These are phyloP conservation scores for Hypoxylon sp. DNA, from an alignment of 2,329 filamentous ascomycete species.

Conservation along the genomic window DNA sequence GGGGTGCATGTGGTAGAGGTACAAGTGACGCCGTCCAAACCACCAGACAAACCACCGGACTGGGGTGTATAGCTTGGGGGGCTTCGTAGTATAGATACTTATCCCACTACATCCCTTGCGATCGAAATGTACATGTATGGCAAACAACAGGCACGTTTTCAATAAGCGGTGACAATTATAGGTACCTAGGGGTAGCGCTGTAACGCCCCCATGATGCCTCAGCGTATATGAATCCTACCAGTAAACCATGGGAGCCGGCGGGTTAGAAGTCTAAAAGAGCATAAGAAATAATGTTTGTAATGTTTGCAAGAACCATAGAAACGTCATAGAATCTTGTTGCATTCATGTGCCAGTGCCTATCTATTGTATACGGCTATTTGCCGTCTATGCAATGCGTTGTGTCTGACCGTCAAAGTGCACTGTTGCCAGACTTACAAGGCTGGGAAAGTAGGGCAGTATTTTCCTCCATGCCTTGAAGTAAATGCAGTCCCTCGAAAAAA, in stretches of 20 bases:
- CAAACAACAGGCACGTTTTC: background rate
- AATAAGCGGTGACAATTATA: background rate
- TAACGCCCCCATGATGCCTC: background rate
- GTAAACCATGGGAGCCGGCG: background rate
- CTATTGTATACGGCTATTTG: conserved; percentile 8
- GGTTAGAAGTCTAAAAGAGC: background rate
- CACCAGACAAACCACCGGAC: background rate
- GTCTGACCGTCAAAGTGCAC: background rate
- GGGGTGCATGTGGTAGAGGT: conserved; percentile 27
- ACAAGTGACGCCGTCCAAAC: conserved; percentile 8
- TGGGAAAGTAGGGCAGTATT: conserved; percentile 11
- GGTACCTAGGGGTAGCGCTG: too few relatives aligned
- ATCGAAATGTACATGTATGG: background rate
- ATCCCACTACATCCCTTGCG: background rate
- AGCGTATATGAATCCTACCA: background rate
- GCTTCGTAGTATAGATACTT: conserved; percentile 13
- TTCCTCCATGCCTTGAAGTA: conserved; percentile 21
- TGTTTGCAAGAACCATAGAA: background rate
- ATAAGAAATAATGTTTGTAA: too few relatives aligned
- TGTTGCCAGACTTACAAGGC: conserved; percentile 8
- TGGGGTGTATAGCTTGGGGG: background rate
- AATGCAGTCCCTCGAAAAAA: conserved; percentile 32
- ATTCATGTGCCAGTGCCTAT: conserved; percentile 32
- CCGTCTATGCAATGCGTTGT: conserved; percentile 13
- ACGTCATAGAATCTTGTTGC: conserved; percentile 7